These are phyloP conservation scores for Fraxinus floribunda DNA, from an alignment of 305 asterid species.

Conservation along the genomic window DNA sequence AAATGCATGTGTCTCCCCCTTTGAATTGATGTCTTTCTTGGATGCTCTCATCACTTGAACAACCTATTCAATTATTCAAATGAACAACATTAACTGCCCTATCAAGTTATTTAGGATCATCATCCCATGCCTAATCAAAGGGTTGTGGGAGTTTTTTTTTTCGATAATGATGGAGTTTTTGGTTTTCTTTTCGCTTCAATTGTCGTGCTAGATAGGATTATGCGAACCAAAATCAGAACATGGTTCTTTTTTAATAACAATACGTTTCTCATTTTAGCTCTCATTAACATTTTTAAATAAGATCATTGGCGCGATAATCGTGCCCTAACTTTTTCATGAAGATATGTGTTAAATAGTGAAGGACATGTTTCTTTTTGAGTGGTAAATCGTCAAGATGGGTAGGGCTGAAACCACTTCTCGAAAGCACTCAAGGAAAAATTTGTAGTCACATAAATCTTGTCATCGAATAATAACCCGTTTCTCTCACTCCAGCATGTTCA, in stretches of 20 bases:
- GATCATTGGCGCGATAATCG: background rate
- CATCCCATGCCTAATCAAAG: background rate
- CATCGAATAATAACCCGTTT: background rate
- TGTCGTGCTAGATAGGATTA: background rate
- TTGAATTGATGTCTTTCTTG: constrained; percentile 7
- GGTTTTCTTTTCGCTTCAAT: background rate
- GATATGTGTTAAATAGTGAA: background rate
- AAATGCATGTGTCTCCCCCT: constrained; percentile 35
- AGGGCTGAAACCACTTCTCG: background rate
- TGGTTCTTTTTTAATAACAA: background rate
- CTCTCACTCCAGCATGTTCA: background rate
- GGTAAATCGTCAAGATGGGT: background rate
- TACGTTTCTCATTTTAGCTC: background rate
- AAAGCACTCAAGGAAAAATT: background rate
- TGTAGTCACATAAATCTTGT: background rate
- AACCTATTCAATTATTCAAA: constrained; percentile 1
- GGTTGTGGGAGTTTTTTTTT: background rate
- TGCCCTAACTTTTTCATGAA: background rate
- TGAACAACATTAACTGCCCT: constrained; percentile 8
- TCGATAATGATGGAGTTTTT: background rate
- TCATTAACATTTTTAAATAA: background rate
- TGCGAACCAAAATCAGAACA: background rate
- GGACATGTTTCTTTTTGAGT: background rate
- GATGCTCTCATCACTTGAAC: constrained; percentile 5
- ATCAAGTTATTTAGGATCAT: background rate